Evolutionary conservation across 768 basidiomycete genomes (phyloP), one percentile per base, ranked within the genome.

Genomic region (Leccinum broughii): DNA sequence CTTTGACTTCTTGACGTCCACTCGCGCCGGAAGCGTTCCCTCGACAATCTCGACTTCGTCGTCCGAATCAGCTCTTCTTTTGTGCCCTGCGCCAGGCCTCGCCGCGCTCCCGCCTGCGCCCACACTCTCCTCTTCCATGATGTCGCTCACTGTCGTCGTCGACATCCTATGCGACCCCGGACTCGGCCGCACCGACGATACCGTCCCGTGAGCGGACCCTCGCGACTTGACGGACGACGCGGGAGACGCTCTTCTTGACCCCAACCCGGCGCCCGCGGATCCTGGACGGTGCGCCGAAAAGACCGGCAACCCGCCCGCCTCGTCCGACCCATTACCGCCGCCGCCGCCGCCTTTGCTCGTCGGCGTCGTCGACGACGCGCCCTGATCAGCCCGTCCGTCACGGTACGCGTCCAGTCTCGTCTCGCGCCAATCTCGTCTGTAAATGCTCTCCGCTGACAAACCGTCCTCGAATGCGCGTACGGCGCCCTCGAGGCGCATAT

Each of bases 31-130:
- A 8, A 77, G 61, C 10, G 83, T 77, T 0, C 80, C 83, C 41
- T 84, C 81, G 3, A 83, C 66, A 58, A 83, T 78, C 58, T 84
- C 83, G 15, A 83, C 70, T 26, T 87, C 86, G 60, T 86, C 84
- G 51, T 86, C 85, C 55, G 81, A 81, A 24, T 62, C 57, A 4
- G 78, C 75, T 70, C 84, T 88, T 22, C 89, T 79, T 70, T 90
- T 91, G 11, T 15, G 51, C 17, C 61, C 51, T 35, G 37, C 48
- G 3, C 49, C 26, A 51, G 58, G 17, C 17, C 60, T 55, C 26
- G 44, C 15, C n/a, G 41, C 10, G n/a, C 41, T 11, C n/a, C n/a
- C 41, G 5, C 41, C 8, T 9, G 39, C 39, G 14, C 50, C 26
- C 53, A 54, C 14, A 11, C 35, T 76, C 53, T 80, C 82, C 30